A percentile compares a stretch with the other conserved stretches of the same genome.
phyloP scores from a whole-genome alignment of 2,329 filamentous ascomycete genomes.

The Sarocladiaceae sp. region DNA sequence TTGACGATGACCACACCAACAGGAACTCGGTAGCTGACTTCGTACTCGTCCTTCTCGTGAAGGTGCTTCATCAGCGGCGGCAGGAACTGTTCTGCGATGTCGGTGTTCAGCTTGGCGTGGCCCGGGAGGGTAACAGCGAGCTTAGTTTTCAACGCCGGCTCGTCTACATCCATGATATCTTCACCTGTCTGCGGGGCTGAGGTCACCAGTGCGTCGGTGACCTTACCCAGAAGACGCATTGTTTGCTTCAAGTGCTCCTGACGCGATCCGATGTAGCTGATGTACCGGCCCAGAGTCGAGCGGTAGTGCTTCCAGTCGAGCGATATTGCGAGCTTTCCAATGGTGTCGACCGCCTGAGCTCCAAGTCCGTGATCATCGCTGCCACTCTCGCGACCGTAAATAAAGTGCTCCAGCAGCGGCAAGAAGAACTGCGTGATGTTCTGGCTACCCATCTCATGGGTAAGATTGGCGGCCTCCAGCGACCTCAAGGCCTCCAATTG shows the following conservation, averaged over 20 bases:
- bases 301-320: constrained; percentile 91
- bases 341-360: constrained; percentile 78
- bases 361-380: constrained; percentile 79
- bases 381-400: constrained; percentile 73
- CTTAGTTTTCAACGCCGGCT: constrained; percentile 21
- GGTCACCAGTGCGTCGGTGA: constrained; percentile 69
- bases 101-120: constrained; percentile 62
- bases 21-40: constrained; percentile 87
- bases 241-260: constrained; percentile 82
- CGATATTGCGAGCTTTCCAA: constrained; percentile 69
- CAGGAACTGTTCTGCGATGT: constrained; percentile 71
- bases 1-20: constrained; percentile 88
- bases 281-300: constrained; percentile 77
- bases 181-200: constrained; percentile 41
- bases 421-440: constrained; percentile 86
- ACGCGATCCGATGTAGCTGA: constrained; percentile 75
- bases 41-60: constrained; percentile 90
- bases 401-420: constrained; percentile 89
- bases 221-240: constrained; percentile 73
- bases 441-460: constrained; percentile 63
- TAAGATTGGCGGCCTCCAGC: constrained; percentile 63
- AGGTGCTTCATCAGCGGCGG: constrained; percentile 79
- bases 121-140: constrained; percentile 65
- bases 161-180: constrained; percentile 41
- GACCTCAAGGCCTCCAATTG: constrained; percentile 80